Evolutionary conservation across 768 basidiomycete genomes (phyloP).

Genomic region (Roridomyces roridus): DNA sequence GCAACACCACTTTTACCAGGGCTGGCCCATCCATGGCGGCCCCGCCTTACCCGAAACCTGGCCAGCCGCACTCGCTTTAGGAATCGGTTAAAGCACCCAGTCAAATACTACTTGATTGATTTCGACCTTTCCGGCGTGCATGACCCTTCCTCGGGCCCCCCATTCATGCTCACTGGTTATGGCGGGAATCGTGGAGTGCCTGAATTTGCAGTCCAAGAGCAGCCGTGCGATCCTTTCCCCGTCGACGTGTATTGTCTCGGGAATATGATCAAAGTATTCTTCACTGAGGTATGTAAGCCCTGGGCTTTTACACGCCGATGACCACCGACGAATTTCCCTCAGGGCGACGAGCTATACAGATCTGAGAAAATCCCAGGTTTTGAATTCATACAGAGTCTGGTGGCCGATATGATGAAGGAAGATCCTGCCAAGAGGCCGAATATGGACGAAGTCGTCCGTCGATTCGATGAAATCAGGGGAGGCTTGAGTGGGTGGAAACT

Average conservation of each 20-base stretch:
- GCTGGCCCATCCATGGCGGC: not conserved
- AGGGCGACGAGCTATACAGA: too few species aligned
- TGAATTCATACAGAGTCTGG: conserved; percentile 39
- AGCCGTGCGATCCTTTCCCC: not conserved
- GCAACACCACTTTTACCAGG: not conserved
- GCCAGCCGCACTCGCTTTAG: not conserved
- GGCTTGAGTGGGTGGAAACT: conserved; percentile 4
- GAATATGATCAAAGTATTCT: not conserved
- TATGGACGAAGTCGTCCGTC: conserved; percentile 38
- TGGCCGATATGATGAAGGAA: conserved; percentile 40
- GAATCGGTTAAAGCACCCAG: not conserved
- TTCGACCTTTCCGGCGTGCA: conserved; percentile 3
- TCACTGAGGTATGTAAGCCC: not conserved
- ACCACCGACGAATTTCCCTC: too few species aligned
- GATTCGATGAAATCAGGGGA: not conserved
- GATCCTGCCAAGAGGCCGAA: conserved; percentile 43
- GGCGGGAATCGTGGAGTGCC: not conserved
- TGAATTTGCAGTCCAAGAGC: not conserved
- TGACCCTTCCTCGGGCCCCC: not conserved
- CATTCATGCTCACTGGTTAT: not conserved
- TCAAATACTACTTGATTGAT: conserved; percentile 6
- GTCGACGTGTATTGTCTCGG: conserved; percentile 5
- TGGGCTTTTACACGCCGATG: too few species aligned
- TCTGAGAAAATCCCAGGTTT: too few species aligned
- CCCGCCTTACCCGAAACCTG: not conserved